Evolutionary conservation across 1,284 basidiomycete genomes (phyloP), one percentile per base, ranked within the genome.

Genomic region (Microbotryum saponariae): DNA sequence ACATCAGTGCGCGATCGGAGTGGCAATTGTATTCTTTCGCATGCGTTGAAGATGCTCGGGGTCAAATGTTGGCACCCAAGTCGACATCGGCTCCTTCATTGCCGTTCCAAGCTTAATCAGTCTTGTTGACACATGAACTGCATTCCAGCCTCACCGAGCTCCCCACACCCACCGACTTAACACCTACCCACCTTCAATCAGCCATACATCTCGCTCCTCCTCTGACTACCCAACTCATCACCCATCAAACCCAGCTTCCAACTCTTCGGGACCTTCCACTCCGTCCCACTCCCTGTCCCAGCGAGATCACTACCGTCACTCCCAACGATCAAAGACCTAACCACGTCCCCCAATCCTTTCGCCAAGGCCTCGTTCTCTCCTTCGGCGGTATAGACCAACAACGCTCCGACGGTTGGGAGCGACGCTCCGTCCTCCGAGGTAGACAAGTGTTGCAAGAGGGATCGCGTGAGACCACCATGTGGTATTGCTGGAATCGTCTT

Each of bases 401-500:
- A 57, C 0, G 63, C 61, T 3, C 51, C 56, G 14, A 56, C 25
- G 18, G 25, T 45, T 10, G 20, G 33, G 20, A 7, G 37, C 9
- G 37, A 53, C 31, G 31, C 31, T n/a, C 37, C 50, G 9, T 8
- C 20, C 20, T 33, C 1, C 7, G 45, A 20, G 4, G 54, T 49
- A 7, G 61, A 53, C 46, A 63, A 33, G 20, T 46, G n/a, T 20
- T 54, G 51, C 49, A 68, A 55, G 37, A 68, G 51, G 4, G 29
- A 29, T 29, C 64, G 61, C 6, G 64, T 66, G 20, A 66, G 51
- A 12, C 66, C 64, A 45, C 57, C 59, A 56, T 65, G 70, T 21
- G 57, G 70, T 52, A 45, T 79, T 78, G 21, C 73, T 73, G 58
- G 48, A 78, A 76, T n/a, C 79, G 79, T 45, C 82, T 79, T 12